Conservation (phyloP, 1,139 yeast species). For the Entelexis paramagnoliae region DNA sequence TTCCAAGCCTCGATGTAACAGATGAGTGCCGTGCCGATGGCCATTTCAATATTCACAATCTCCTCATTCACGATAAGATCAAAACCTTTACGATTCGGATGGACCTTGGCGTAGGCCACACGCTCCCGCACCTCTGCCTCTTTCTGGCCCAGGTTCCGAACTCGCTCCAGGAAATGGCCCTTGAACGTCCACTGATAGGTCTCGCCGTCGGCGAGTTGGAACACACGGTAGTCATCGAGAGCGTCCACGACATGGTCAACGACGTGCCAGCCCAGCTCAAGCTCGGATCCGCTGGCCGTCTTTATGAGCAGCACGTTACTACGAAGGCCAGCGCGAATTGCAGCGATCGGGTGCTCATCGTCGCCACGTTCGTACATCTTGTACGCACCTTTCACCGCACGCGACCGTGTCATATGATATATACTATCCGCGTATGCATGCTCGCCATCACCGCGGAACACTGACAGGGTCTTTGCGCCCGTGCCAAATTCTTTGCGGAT, state of each 20-base stretch:
- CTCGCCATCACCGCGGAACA: conserved; percentile 38
- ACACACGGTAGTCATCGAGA: conserved; percentile 48
- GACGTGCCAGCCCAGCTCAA: conserved; percentile 57
- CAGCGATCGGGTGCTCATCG: conserved; percentile 48
- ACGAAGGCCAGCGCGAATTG: conserved; percentile 49
- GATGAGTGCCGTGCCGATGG: conserved; percentile 48
- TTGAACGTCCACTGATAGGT: conserved; percentile 57
- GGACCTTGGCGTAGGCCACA: conserved; percentile 37
- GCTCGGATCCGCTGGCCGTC: conserved; percentile 35
- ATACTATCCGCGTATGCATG: conserved; percentile 32
- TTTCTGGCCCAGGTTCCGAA: conserved; percentile 47
- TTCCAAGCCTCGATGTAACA: conserved; percentile 60
- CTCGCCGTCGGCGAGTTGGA: conserved; percentile 47
- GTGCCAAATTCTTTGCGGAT: conserved; percentile 48
- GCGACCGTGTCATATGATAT: conserved; percentile 46
- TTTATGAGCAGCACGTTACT: conserved; percentile 48
- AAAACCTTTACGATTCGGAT: conserved; percentile 43
- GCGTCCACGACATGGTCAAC: conserved; percentile 54
- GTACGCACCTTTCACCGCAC: conserved; percentile 57
- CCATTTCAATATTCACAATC: conserved; percentile 45
- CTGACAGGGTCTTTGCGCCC: conserved; percentile 48
- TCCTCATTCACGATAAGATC: conserved; percentile 45
- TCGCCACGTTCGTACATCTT: conserved; percentile 43
- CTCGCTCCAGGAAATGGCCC: conserved; percentile 49
- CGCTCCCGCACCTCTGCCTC: conserved; percentile 54